A percentile compares a stretch with the other conserved stretches of the same genome.
Evolutionary conservation across 2,329 filamentous ascomycete genomes (phyloP).

Genomic region (Fusarium haematococcum): DNA sequence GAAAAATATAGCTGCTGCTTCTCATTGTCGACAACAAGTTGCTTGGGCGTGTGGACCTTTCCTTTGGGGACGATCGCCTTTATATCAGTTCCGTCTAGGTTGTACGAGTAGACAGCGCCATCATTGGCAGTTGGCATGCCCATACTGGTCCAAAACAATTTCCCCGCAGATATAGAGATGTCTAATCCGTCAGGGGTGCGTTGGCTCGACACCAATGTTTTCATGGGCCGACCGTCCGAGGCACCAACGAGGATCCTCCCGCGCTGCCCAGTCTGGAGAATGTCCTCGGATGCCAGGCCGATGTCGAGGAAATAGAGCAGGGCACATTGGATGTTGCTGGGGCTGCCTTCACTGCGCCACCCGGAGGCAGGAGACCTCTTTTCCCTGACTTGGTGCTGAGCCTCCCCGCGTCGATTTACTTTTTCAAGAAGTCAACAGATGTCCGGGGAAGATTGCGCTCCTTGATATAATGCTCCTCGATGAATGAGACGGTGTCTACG

Average conservation of each 20-base stretch:
- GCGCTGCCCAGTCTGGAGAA: too few species aligned
- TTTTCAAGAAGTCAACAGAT: conserved; percentile 57
- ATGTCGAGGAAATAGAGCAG: too few species aligned
- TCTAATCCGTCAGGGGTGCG: too few species aligned
- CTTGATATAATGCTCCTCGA: conserved; percentile 67
- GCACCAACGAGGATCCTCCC: too few species aligned
- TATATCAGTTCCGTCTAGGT: conserved; percentile 62
- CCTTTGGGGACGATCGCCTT: conserved; percentile 57
- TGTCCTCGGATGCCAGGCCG: too few species aligned
- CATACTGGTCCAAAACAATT: conserved; percentile 58
- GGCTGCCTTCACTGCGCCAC: too few species aligned
- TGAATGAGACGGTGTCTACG: conserved; percentile 65
- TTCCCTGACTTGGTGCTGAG: conserved; percentile 56
- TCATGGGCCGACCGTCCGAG: too few species aligned
- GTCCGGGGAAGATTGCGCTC: conserved; percentile 53
- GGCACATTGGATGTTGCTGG: too few species aligned
- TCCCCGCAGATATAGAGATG: too few species aligned
- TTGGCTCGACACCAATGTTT: too few species aligned
- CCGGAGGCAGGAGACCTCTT: too few species aligned
- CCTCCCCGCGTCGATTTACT: conserved; percentile 59
- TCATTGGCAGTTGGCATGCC: conserved; percentile 54
- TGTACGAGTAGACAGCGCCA: conserved; percentile 57
- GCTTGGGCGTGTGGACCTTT: conserved; percentile 61
- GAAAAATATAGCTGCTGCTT: conserved; percentile 54
- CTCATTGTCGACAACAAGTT: conserved; percentile 31